Evolutionary conservation across 177 flowering plant genomes (phyloP), one percentile per base, ranked within the genome.

Genomic region (Telopea speciosissima): DNA sequence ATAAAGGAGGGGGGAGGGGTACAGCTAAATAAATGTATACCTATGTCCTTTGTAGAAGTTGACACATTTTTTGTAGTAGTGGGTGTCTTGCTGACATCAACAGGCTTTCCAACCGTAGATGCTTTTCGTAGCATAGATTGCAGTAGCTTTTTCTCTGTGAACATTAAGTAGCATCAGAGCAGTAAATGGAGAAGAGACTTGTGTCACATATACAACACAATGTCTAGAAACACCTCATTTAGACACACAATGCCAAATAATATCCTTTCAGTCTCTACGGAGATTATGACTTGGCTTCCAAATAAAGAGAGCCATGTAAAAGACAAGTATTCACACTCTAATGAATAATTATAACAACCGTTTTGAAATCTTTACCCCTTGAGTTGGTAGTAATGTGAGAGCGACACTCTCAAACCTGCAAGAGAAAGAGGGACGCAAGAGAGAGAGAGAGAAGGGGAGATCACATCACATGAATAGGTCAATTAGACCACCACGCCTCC

Each of bases 11-110:
- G 31, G 31, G 31, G 40, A 8, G 8, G 40, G 9, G 40, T 36
- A 36, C 9, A 36, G 40, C 40, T 8, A 36, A 36, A 36, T 49
- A 49, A 49, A 58, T 33, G 10, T 28, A 54, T 75, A 92, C 96
- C 91, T 79, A 92, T 79, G 79, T 88, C 92, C 62, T 87, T 89
- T 21, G 96, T 89, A 62, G 92, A 88, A n/a, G 97, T 92, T 1
- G 92, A 86, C 1, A 71, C 81, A 70, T 89, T 83, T 79, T 81
- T 89, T 68, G 68, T 84, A 66, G 31, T 73, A n/a, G 70, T 26
- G 45, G 83, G 58, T 67, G 58, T 79, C 70, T 76, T 83, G 72
- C 68, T 77, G 44, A 59, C 40, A 75, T 85, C 89, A 58, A 71
- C 24, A 23, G 82, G 72, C 62, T 80, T 88, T 63, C 73, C 87